phyloP scores from a whole-genome alignment of 192 early-diverging fungal species.

The Coemansia sp. region DNA sequence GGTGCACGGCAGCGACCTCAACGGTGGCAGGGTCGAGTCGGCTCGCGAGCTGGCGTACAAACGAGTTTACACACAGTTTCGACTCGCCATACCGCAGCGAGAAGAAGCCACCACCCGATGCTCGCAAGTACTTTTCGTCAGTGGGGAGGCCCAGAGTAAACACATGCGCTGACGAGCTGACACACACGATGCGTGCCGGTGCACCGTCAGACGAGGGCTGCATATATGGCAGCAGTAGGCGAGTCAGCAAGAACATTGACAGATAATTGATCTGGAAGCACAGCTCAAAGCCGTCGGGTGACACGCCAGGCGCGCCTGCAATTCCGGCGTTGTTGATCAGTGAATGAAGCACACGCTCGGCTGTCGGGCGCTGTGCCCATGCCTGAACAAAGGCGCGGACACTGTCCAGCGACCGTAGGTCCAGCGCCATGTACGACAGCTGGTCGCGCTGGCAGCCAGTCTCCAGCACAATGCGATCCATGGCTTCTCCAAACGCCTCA shows the following conservation, averaged over 20 bases:
- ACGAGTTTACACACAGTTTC: conserved; percentile 49
- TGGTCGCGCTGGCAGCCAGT: conserved; percentile 41
- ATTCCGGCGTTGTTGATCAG: conserved; percentile 55
- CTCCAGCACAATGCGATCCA: conserved; percentile 39
- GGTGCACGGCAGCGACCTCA: conserved; percentile 37
- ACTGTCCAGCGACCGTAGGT: conserved; percentile 45
- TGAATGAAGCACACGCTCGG: conserved; percentile 15
- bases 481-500: conserved; percentile 37
- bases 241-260: conserved; percentile 52
- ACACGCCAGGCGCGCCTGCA: conserved; percentile 42
- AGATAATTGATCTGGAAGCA: conserved; percentile 55
- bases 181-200: conserved; percentile 42
- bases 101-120: conserved; percentile 40
- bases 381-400: conserved; percentile 23
- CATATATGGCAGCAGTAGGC: conserved; percentile 36
- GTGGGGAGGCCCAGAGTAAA: conserved; percentile 50
- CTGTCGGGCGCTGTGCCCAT: conserved; percentile 25
- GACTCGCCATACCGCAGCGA: conserved; percentile 51
- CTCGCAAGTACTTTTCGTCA: conserved; percentile 36
- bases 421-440: conserved; percentile 47
- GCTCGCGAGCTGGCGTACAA: conserved; percentile 28
- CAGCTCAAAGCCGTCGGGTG: conserved; percentile 52
- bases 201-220: not conserved
- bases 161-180: conserved; percentile 45
- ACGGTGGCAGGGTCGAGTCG: conserved; percentile 19